Percentiles rank a stretch among this genome's conserved stretches.
phyloP scores from a whole-genome alignment of 177 flowering plant genomes.

The Telopea speciosissima region DNA sequence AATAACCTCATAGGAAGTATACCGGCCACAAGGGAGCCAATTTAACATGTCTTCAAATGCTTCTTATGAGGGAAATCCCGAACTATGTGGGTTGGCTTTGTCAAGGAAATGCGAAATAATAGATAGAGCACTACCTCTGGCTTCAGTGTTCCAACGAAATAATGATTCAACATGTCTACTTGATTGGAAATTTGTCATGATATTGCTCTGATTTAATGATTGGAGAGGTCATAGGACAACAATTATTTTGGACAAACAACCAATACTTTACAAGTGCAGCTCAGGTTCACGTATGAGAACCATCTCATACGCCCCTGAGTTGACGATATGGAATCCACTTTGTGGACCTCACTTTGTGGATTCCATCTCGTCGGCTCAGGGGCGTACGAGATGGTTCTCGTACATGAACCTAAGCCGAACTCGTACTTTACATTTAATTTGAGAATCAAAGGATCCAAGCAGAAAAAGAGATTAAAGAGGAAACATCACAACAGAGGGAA shows the following conservation, averaged over 20 bases:
- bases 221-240: background rate
- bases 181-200: background rate
- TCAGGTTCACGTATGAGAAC: too few species aligned
- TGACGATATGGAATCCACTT: too few species aligned
- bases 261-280: too few species aligned
- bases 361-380: too few species aligned
- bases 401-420: too few species aligned
- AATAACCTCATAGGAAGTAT: background rate
- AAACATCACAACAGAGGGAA: too few species aligned
- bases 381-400: too few species aligned
- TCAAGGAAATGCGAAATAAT: background rate
- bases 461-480: too few species aligned
- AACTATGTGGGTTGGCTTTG: conserved; percentile 14
- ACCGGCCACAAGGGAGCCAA: conserved; percentile 3
- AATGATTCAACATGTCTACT: background rate
- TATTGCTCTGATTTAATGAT: background rate
- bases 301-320: too few species aligned
- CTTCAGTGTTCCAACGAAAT: background rate
- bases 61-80: conserved; percentile 8
- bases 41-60: conserved; percentile 2
- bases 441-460: too few species aligned
- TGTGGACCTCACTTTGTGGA: too few species aligned
- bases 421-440: too few species aligned
- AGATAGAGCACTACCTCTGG: background rate
- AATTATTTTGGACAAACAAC: background rate